These are phyloP conservation scores for Rossbeevera mucosa DNA, from an alignment of 768 basidiomycete species.

Conservation along the genomic window DNA sequence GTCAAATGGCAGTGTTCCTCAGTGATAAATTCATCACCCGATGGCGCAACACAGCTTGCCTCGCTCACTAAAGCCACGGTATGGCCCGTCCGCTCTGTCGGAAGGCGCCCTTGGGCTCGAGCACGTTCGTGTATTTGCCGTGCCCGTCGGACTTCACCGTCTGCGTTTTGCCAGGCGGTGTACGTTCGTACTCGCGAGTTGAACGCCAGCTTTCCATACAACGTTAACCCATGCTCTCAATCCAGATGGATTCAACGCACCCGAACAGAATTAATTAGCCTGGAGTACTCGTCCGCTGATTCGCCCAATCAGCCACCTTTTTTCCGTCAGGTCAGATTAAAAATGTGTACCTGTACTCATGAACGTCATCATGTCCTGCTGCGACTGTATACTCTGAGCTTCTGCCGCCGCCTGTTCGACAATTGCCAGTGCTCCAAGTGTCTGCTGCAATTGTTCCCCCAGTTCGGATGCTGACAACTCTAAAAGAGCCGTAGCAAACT, in stretches of 20 bases:
- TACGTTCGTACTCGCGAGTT: conserved; percentile 81
- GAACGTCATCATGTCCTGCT: conserved; percentile 77
- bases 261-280: conserved; percentile 82
- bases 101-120: conserved; percentile 68
- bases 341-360: conserved; percentile 61
- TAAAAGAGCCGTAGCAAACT: conserved; percentile 69
- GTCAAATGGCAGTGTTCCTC: background rate
- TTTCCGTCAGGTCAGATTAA: background rate
- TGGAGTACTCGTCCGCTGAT: conserved; percentile 87
- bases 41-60: conserved; percentile 37
- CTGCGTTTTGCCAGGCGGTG: conserved; percentile 74
- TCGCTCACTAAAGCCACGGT: conserved; percentile 81
- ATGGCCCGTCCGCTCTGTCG: conserved; percentile 63
- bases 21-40: background rate
- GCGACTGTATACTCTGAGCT: conserved; percentile 66
- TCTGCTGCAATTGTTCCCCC: conserved; percentile 64
- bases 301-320: conserved; percentile 7
- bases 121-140: conserved; percentile 79
- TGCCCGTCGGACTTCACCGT: conserved; percentile 66
- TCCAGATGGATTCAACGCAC: conserved; percentile 39
- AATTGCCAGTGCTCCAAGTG: conserved; percentile 66
- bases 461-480: conserved; percentile 76
- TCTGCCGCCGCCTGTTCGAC: conserved; percentile 74
- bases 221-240: background rate
- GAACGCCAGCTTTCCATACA: conserved; percentile 66